phyloP scores from a whole-genome alignment of 805 yeast genomes.

The Yarrowia porcina region DNA sequence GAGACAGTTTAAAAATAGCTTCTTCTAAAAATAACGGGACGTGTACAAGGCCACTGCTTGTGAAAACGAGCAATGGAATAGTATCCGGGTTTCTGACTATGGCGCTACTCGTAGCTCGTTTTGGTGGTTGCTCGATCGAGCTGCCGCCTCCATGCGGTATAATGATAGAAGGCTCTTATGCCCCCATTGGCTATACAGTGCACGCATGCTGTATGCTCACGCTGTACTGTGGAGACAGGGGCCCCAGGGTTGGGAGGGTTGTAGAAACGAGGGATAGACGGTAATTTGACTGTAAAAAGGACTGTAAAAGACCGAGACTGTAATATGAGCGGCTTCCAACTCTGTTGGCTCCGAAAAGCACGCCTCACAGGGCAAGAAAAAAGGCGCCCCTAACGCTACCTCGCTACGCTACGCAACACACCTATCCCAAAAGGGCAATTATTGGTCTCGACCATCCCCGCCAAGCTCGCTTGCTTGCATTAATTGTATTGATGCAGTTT shows the following conservation, averaged over 20 bases:
- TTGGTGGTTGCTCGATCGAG: neutral
- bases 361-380: neutral
- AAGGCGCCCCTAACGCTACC: neutral
- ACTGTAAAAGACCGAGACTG: neutral
- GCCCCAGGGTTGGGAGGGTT: neutral
- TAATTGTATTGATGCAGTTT: constrained; percentile 8
- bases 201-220: constrained; percentile 14
- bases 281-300: neutral
- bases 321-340: neutral
- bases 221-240: neutral
- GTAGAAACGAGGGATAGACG: neutral
- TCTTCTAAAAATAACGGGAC: neutral
- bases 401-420: too few species aligned
- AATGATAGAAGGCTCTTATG: neutral
- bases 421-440: neutral
- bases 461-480: constrained; percentile 25
- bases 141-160: neutral
- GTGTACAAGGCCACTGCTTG: too few species aligned
- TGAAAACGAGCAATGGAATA: too few species aligned
- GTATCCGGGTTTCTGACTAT: too few species aligned
- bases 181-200: neutral
- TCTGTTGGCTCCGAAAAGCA: constrained; percentile 1
- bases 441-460: neutral
- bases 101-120: too few species aligned
- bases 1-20: neutral